Evolutionary conservation across 352 stramenopile species (phyloP).

Genomic region (Phytophthora uliginosa): DNA sequence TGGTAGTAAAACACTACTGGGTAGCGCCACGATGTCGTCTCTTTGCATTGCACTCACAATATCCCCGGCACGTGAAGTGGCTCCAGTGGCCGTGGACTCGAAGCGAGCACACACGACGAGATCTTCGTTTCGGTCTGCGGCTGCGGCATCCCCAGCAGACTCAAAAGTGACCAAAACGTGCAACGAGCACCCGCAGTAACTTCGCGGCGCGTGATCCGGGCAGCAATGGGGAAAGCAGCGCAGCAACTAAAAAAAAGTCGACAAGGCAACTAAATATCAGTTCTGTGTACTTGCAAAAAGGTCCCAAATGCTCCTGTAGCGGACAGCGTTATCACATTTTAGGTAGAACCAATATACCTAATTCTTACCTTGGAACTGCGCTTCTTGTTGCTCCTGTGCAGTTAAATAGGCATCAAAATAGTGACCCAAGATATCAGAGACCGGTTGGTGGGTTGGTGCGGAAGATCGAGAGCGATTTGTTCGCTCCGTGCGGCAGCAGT

Average conservation of each 20-base stretch:
- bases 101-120: slow-evolving; percentile 48
- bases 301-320: neutral
- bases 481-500: neutral
- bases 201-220: slow-evolving; percentile 33
- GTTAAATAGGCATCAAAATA: neutral
- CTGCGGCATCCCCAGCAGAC: neutral
- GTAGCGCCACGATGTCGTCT: slow-evolving; percentile 7
- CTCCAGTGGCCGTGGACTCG: slow-evolving; percentile 11
- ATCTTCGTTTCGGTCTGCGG: slow-evolving; percentile 10
- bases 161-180: slow-evolving; percentile 33
- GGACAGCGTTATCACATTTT: neutral
- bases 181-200: slow-evolving; percentile 47
- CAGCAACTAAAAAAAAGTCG: slow-evolving; percentile 21
- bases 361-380: slow-evolving; percentile 22
- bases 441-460: neutral
- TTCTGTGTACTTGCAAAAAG: neutral
- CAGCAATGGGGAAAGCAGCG: slow-evolving; percentile 54
- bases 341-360: neutral
- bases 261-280: neutral
- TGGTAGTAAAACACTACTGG: neutral
- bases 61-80: slow-evolving; percentile 2
- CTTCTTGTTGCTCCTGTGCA: slow-evolving; percentile 31
- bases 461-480: neutral
- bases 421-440: neutral
- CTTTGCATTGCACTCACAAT: slow-evolving; percentile 4